A percentile compares a stretch with the other conserved stretches of the same genome.
Conservation (phyloP, 495 filamentous ascomycete genomes). For the Neurospora discreta region DNA sequence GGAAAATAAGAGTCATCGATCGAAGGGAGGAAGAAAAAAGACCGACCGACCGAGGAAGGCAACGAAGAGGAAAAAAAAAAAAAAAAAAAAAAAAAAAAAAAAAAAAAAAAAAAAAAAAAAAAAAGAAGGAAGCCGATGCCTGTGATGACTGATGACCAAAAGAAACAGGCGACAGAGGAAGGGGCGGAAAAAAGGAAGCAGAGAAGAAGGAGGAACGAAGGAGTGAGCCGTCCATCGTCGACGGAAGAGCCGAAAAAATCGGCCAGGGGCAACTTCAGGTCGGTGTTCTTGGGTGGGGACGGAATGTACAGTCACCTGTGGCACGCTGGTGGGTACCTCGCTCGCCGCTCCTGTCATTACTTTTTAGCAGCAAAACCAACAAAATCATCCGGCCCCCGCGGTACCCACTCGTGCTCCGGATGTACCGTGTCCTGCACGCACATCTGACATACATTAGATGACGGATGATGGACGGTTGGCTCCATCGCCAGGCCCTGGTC, state of each 20-base stretch:
- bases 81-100: not conserved
- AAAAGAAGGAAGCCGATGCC: not conserved
- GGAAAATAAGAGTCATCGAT: not conserved
- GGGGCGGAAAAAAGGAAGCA: no score
- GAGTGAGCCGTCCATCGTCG: not conserved
- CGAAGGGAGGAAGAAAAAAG: not conserved
- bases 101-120: not conserved
- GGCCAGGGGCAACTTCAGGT: not conserved
- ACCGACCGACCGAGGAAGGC: not conserved
- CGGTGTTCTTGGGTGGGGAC: not conserved
- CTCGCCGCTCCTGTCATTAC: not conserved
- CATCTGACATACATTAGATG: not conserved
- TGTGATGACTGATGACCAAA: conserved; percentile 1
- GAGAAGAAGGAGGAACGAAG: not conserved
- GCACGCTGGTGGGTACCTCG: conserved; percentile 1
- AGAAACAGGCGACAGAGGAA: not conserved
- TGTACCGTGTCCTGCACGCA: not conserved
- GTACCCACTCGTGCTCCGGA: not conserved
- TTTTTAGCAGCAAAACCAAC: not conserved
- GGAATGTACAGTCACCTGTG: not conserved
- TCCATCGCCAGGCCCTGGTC: not conserved
- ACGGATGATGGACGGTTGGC: not conserved
- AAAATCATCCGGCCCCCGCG: not conserved
- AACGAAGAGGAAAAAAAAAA: not conserved
- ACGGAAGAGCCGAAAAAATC: not conserved